Evolutionary conservation across 352 stramenopile genomes (phyloP).

Genomic region (Pythium aquatile): DNA sequence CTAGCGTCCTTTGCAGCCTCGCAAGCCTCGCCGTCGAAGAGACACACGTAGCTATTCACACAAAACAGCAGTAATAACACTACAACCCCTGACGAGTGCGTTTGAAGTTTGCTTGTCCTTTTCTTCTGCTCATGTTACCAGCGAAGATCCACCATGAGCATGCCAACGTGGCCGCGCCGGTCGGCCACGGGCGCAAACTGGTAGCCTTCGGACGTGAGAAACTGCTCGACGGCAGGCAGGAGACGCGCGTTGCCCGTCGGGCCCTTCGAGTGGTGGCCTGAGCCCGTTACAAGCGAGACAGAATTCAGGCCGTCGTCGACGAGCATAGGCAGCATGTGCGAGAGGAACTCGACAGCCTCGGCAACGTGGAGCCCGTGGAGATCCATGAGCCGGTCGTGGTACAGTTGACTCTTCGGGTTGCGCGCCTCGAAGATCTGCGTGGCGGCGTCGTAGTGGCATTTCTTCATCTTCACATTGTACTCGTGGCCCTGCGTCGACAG

Average conservation of each 20-base stretch:
- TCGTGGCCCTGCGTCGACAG: conserved; percentile 78
- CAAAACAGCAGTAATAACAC: not conserved
- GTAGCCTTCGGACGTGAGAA: conserved; percentile 71
- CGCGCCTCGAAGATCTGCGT: conserved; percentile 77
- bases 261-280: conserved; percentile 81
- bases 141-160: conserved; percentile 79
- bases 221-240: conserved; percentile 78
- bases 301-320: conserved; percentile 65
- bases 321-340: conserved; percentile 68
- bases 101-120: conserved; percentile 15
- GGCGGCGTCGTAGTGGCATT: conserved; percentile 70
- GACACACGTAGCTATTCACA: not conserved
- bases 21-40: not conserved
- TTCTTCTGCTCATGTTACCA: conserved; percentile 40
- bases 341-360: conserved; percentile 76
- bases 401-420: conserved; percentile 74
- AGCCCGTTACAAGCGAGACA: conserved; percentile 81
- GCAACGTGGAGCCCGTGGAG: conserved; percentile 80
- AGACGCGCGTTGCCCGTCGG: conserved; percentile 61
- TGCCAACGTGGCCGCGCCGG: conserved; percentile 72
- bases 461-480: conserved; percentile 85
- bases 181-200: conserved; percentile 70
- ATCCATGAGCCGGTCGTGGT: conserved; percentile 79
- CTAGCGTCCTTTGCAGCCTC: not conserved
- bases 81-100: not conserved